Conservation (phyloP, 1,284 basidiomycete genomes). For the Microbotryum saponariae region DNA sequence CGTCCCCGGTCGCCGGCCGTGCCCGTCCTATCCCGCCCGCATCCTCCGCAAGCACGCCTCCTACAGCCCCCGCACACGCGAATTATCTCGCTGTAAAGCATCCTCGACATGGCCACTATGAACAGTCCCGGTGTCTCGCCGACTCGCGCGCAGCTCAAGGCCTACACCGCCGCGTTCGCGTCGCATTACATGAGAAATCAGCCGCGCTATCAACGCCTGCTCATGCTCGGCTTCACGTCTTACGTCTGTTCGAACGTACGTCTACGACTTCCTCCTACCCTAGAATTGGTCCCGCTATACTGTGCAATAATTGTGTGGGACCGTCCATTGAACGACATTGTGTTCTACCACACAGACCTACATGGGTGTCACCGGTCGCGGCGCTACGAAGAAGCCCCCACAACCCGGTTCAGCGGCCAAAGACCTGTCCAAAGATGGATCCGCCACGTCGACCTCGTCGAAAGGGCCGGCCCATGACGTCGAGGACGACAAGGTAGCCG, state of each 20-base stretch:
- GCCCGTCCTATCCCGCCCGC: no score
- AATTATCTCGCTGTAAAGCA: no score
- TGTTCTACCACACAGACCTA: conserved; percentile 13
- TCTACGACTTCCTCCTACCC: neutral
- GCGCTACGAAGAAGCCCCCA: conserved; percentile 10
- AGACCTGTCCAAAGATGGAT: neutral
- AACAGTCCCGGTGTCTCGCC: no score
- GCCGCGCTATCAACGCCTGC: conserved; percentile 11
- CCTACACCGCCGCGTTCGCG: conserved; percentile 5
- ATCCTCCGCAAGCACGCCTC: no score
- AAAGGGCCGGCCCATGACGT: neutral
- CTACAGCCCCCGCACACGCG: no score
- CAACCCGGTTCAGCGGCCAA: neutral
- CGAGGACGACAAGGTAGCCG: conserved; percentile 26
- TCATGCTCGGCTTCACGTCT: conserved; percentile 26
- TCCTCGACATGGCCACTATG: no score
- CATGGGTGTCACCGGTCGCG: conserved; percentile 12
- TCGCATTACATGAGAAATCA: conserved; percentile 16
- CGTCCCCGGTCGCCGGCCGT: no score
- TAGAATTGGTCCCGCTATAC: no score
- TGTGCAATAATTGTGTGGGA: neutral
- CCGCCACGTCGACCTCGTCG: neutral
- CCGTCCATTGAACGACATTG: no score
- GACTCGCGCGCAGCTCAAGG: no score
- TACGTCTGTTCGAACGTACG: conserved; percentile 24